Evolutionary conservation across 805 yeast species (phyloP).

Genomic region (Wickerhamiella brachini): DNA sequence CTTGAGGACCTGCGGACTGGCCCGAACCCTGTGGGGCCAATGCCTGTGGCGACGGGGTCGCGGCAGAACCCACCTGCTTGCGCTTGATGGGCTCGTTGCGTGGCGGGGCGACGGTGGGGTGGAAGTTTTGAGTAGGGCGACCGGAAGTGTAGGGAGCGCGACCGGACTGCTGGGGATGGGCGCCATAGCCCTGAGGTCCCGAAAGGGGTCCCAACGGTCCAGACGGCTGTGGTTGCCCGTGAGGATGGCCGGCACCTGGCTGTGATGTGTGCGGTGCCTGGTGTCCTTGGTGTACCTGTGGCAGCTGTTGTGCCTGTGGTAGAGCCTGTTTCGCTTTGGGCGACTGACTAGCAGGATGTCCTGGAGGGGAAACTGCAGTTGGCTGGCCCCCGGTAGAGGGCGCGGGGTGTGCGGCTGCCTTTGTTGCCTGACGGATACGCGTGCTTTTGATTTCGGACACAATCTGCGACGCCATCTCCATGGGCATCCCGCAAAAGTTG

Average conservation of each 20-base stretch:
- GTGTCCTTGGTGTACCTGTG: background rate
- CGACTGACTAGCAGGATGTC: background rate
- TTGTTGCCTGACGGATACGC: constrained; percentile 18
- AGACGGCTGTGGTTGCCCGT: background rate
- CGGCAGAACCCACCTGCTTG: constrained; percentile 2
- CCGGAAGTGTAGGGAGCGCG: background rate
- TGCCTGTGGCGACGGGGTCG: background rate
- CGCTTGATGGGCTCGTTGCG: constrained; percentile 1
- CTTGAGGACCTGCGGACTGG: background rate
- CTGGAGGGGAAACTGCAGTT: too few relatives aligned
- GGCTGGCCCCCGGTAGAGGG: too few relatives aligned
- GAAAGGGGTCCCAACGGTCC: too few relatives aligned
- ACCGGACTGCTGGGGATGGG: background rate
- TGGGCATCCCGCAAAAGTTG: constrained; percentile 96
- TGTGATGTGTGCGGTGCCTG: too few relatives aligned
- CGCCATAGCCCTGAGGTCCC: background rate
- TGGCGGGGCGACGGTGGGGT: background rate
- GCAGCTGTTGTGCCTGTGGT: background rate
- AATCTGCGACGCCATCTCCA: constrained; percentile 90
- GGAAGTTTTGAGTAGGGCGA: background rate
- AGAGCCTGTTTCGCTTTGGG: background rate
- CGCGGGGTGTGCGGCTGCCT: constrained; percentile 13
- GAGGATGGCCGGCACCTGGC: too few relatives aligned
- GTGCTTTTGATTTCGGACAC: constrained; percentile 65
- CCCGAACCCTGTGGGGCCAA: background rate